Evolutionary conservation across 805 yeast genomes (phyloP).

Genomic region (Zygosaccharomyces rouxii): DNA sequence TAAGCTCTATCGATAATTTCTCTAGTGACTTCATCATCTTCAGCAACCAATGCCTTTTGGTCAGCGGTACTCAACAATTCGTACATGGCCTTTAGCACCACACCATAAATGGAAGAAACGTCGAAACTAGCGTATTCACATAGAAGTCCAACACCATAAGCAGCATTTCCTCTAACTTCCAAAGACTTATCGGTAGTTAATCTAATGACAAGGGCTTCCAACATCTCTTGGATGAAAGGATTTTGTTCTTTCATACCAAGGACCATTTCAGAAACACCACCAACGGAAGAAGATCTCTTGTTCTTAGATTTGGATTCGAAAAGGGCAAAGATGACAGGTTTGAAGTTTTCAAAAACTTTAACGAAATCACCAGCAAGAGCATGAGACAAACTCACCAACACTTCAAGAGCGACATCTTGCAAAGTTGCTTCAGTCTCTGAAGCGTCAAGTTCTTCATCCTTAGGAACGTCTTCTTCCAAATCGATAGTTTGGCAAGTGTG

Average conservation of each 20-base stretch:
- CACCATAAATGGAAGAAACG: slow-evolving; percentile 58
- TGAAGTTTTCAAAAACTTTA: slow-evolving; percentile 67
- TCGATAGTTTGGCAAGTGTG: slow-evolving; percentile 82
- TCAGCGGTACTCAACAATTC: slow-evolving; percentile 76
- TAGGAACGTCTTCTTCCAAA: slow-evolving; percentile 57
- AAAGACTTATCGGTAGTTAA: slow-evolving; percentile 71
- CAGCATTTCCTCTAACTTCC: slow-evolving; percentile 91
- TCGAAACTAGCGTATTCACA: slow-evolving; percentile 47
- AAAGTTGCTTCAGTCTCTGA: slow-evolving; percentile 63
- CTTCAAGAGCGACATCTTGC: slow-evolving; percentile 82
- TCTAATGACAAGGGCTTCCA: slow-evolving; percentile 64
- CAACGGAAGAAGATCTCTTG: slow-evolving; percentile 80
- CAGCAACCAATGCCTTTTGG: slow-evolving; percentile 51
- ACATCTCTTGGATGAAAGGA: slow-evolving; percentile 64
- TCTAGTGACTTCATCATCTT: slow-evolving; percentile 66
- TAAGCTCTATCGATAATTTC: slow-evolving; percentile 78
- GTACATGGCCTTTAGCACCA: slow-evolving; percentile 62
- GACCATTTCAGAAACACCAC: slow-evolving; percentile 86
- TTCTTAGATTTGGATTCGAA: slow-evolving; percentile 58
- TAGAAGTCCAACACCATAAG: slow-evolving; percentile 88
- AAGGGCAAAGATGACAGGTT: slow-evolving; percentile 54
- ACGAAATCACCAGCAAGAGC: slow-evolving; percentile 77
- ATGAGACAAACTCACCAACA: slow-evolving; percentile 67
- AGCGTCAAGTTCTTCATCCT: slow-evolving; percentile 51
- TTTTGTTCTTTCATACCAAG: slow-evolving; percentile 63